These are phyloP conservation scores for Hysterangium stoloniferum DNA, from an alignment of 768 basidiomycete genomes.

Conservation along the genomic window DNA sequence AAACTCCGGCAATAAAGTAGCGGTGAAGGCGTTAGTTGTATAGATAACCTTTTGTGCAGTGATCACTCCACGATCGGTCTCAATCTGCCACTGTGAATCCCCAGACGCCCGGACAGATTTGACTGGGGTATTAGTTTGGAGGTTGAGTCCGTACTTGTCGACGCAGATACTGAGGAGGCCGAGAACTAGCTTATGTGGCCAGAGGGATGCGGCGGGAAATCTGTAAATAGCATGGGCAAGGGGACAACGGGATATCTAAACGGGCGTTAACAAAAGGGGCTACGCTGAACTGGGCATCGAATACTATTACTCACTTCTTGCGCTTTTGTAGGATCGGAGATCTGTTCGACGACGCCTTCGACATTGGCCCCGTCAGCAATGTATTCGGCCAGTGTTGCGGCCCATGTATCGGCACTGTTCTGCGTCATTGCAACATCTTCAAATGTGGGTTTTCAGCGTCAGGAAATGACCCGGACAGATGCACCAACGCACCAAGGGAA, in stretches of 20 bases:
- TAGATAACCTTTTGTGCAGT: conserved; percentile 61
- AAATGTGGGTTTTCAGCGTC: not conserved
- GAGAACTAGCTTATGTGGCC: conserved; percentile 19
- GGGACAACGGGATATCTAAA: not conserved
- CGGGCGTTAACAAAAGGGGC: not conserved
- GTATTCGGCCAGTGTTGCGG: conserved; percentile 18
- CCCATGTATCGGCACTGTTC: conserved; percentile 18
- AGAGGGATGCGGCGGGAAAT: conserved; percentile 1
- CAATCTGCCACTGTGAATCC: not conserved
- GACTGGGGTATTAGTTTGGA: not conserved
- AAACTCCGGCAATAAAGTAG: conserved; percentile 60
- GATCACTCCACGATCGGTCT: conserved; percentile 37
- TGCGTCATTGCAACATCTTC: conserved; percentile 8
- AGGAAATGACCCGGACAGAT: not conserved
- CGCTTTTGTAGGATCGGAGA: conserved; percentile 19
- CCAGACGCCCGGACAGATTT: not conserved
- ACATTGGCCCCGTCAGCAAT: conserved; percentile 24
- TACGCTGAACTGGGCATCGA: not conserved
- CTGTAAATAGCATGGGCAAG: not conserved
- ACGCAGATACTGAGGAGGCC: conserved; percentile 18
- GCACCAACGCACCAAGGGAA: conserved; percentile 16
- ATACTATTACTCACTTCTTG: conserved; percentile 15
- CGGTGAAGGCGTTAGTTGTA: conserved; percentile 78
- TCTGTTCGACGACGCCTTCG: conserved; percentile 20
- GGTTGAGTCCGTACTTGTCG: conserved; percentile 15